These are phyloP conservation scores for Colletotrichum lini DNA, from an alignment of 2,329 filamentous ascomycete species.

Conservation along the genomic window DNA sequence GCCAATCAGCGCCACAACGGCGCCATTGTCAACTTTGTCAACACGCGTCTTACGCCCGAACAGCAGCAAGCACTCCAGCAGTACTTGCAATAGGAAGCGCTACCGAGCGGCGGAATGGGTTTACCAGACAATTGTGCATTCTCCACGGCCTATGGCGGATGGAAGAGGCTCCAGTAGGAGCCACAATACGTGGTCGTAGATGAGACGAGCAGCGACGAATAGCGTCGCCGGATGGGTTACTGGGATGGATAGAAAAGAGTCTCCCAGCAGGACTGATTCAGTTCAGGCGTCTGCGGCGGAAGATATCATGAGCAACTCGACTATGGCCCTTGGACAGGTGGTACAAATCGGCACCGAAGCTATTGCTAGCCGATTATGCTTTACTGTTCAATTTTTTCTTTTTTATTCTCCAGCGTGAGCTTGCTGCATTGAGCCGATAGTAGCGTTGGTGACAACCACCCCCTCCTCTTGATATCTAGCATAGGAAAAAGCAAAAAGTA, in stretches of 20 bases:
- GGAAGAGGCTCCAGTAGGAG: conserved; percentile 25
- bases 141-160: conserved; percentile 25
- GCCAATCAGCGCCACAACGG: conserved; percentile 83
- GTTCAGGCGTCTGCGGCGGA: conserved; percentile 27
- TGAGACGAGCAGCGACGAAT: conserved; percentile 18
- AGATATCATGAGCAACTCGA: conserved; percentile 26
- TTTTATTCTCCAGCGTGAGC: neutral
- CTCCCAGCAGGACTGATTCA: conserved; percentile 7
- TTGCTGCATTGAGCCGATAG: neutral
- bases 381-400: neutral
- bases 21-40: conserved; percentile 78
- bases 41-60: conserved; percentile 77
- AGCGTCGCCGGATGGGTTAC: conserved; percentile 10
- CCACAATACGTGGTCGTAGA: neutral
- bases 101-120: conserved; percentile 25
- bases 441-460: conserved; percentile 4
- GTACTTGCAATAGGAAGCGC: conserved; percentile 61
- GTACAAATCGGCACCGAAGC: neutral
- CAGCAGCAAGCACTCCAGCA: conserved; percentile 67
- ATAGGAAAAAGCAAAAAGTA: conserved; percentile 27
- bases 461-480: neutral
- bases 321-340: neutral
- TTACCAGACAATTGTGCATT: conserved; percentile 28
- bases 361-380: neutral
- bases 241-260: conserved; percentile 3